These are phyloP conservation scores for Cyberlindnera amylophila DNA, from an alignment of 805 yeast species.

Conservation along the genomic window DNA sequence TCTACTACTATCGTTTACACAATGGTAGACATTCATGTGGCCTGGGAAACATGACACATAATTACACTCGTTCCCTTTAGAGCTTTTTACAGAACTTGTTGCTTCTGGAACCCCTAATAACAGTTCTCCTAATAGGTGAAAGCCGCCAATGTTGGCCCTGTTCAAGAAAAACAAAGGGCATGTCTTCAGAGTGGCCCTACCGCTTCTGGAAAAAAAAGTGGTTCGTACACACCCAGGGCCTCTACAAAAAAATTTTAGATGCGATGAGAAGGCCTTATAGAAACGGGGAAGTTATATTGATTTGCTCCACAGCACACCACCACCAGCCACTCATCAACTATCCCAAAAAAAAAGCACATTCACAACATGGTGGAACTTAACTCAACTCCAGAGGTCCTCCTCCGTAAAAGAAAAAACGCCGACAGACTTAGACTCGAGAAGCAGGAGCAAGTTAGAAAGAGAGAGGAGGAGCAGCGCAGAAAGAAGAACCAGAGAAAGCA, in stretches of 20 bases:
- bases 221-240: slow-evolving; percentile 1
- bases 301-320: too few relatives aligned
- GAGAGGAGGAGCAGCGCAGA: slow-evolving; percentile 41
- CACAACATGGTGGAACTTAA: slow-evolving; percentile 38
- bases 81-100: too few relatives aligned
- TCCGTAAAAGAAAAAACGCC: slow-evolving; percentile 75
- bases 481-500: slow-evolving; percentile 40
- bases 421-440: slow-evolving; percentile 70
- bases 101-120: too few relatives aligned
- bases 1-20: too few relatives aligned
- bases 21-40: too few relatives aligned
- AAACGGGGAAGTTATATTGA: too few relatives aligned
- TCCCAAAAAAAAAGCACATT: not conserved
- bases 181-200: not conserved
- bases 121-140: too few relatives aligned
- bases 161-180: too few relatives aligned
- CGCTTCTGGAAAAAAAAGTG: not conserved
- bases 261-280: slow-evolving; percentile 1
- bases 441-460: slow-evolving; percentile 59
- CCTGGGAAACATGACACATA: too few relatives aligned
- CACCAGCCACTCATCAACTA: not conserved
- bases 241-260: slow-evolving; percentile 3
- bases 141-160: too few relatives aligned
- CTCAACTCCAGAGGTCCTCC: slow-evolving; percentile 71
- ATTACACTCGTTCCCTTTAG: too few relatives aligned